Evolutionary conservation across 1,284 basidiomycete species (phyloP).

Genomic region (Irpex rosettiformis): DNA sequence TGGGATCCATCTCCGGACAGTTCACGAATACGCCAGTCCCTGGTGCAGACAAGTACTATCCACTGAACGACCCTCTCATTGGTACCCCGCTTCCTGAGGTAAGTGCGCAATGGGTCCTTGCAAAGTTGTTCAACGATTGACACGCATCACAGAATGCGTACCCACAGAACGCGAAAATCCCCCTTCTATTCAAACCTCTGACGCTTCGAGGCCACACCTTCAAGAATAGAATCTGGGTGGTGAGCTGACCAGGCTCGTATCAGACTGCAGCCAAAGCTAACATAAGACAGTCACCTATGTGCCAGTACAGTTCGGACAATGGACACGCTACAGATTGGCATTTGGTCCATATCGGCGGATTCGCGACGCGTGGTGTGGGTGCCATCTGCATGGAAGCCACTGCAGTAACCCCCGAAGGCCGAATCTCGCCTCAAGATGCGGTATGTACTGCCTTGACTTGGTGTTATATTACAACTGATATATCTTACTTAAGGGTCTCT

Average conservation of each 20-base stretch:
- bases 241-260: conserved; percentile 14
- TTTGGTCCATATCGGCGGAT: conserved; percentile 61
- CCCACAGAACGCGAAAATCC: conserved; percentile 42
- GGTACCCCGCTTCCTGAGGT: conserved; percentile 45
- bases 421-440: conserved; percentile 46
- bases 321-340: conserved; percentile 80
- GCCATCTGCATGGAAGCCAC: conserved; percentile 62
- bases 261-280: not conserved
- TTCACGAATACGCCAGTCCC: conserved; percentile 45
- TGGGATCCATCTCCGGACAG: conserved; percentile 13
- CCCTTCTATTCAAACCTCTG: conserved; percentile 66
- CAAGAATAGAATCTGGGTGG: conserved; percentile 70
- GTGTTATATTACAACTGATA: not conserved
- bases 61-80: conserved; percentile 60
- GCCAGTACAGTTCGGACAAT: conserved; percentile 71
- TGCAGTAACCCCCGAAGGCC: conserved; percentile 57
- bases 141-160: conserved; percentile 34
- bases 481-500: conserved; percentile 49
- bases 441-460: conserved; percentile 16
- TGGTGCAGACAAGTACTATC: conserved; percentile 50
- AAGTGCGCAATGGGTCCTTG: not conserved
- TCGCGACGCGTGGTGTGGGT: conserved; percentile 57
- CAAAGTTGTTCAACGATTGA: not conserved
- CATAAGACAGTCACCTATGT: conserved; percentile 62
- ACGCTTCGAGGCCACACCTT: conserved; percentile 61